Evolutionary conservation across 2,329 filamentous ascomycete species (phyloP).

Genomic region (Pseudofabraea citricarpa): DNA sequence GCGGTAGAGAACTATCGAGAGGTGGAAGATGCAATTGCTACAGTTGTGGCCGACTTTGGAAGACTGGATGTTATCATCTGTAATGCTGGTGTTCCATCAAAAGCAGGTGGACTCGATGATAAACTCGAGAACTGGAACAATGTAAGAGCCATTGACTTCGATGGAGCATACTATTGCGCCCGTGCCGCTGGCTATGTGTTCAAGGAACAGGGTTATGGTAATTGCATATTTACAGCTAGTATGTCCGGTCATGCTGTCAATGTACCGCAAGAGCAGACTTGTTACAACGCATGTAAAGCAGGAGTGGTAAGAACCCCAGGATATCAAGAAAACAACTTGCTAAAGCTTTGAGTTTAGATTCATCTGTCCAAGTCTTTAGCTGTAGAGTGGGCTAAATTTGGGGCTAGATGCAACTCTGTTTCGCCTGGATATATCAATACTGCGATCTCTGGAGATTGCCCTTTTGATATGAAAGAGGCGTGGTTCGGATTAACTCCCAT

Average conservation of each 20-base stretch:
- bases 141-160: slow-evolving; percentile 76
- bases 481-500: slow-evolving; percentile 69
- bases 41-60: slow-evolving; percentile 60
- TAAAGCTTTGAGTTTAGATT: slow-evolving; percentile 29
- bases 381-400: slow-evolving; percentile 73
- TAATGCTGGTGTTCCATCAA: slow-evolving; percentile 71
- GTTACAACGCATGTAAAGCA: slow-evolving; percentile 80
- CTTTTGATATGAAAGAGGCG: slow-evolving; percentile 71
- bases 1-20: slow-evolving; percentile 66
- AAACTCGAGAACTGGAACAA: slow-evolving; percentile 69
- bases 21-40: slow-evolving; percentile 63
- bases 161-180: slow-evolving; percentile 68
- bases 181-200: slow-evolving; percentile 64
- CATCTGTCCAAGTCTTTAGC: slow-evolving; percentile 73
- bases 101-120: slow-evolving; percentile 43
- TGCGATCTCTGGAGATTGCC: slow-evolving; percentile 67
- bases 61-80: slow-evolving; percentile 67
- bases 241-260: slow-evolving; percentile 81
- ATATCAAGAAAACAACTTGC: neutral
- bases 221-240: slow-evolving; percentile 68
- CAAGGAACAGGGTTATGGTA: slow-evolving; percentile 53
- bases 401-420: slow-evolving; percentile 73
- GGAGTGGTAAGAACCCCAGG: slow-evolving; percentile 42
- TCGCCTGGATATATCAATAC: slow-evolving; percentile 85
- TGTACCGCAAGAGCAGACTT: slow-evolving; percentile 73